phyloP scores from a whole-genome alignment of 2,329 filamentous ascomycete genomes.

The Ophiocordyceps robertsii region DNA sequence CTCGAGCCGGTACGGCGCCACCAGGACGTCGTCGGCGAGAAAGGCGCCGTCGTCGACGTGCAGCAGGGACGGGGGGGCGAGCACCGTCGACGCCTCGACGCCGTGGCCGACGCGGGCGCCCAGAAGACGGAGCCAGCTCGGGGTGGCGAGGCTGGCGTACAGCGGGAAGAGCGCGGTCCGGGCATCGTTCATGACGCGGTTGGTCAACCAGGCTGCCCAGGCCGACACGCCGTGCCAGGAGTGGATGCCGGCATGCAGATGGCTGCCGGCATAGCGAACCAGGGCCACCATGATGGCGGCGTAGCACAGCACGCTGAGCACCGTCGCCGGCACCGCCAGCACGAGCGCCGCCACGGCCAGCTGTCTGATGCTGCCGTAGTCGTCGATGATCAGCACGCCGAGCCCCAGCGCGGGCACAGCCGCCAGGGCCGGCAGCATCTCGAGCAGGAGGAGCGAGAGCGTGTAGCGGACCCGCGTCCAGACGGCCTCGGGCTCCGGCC shows the following conservation, averaged over 20 bases:
- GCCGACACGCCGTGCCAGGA: conserved; percentile 8
- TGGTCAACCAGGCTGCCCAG: conserved; percentile 8
- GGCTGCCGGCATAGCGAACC: background rate
- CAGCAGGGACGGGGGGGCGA: conserved; percentile 8
- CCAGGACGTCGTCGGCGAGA: conserved; percentile 8
- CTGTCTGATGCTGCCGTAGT: background rate
- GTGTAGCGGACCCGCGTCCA: conserved; percentile 4
- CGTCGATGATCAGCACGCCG: conserved; percentile 4
- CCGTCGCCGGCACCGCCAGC: background rate
- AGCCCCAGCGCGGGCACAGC: conserved; percentile 4
- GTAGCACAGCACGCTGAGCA: background rate
- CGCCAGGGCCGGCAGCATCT: conserved; percentile 5
- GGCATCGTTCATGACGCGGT: conserved; percentile 5
- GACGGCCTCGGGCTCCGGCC: background rate
- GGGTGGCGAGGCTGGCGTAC: conserved; percentile 10
- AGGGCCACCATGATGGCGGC: background rate
- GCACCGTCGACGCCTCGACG: conserved; percentile 8
- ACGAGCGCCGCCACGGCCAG: background rate
- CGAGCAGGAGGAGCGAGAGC: conserved; percentile 3
- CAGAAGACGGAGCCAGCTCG: conserved; percentile 6
- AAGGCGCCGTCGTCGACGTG: conserved; percentile 8
- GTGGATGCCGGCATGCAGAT: conserved; percentile 5
- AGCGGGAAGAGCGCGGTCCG: conserved; percentile 6
- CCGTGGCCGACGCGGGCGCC: conserved; percentile 7
- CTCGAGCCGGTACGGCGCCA: conserved; percentile 7